A percentile compares a stretch with the other conserved stretches of the same genome.
Evolutionary conservation across 2,329 filamentous ascomycete genomes (phyloP).

Genomic region (Stachybotrys chlorohalonatus): DNA sequence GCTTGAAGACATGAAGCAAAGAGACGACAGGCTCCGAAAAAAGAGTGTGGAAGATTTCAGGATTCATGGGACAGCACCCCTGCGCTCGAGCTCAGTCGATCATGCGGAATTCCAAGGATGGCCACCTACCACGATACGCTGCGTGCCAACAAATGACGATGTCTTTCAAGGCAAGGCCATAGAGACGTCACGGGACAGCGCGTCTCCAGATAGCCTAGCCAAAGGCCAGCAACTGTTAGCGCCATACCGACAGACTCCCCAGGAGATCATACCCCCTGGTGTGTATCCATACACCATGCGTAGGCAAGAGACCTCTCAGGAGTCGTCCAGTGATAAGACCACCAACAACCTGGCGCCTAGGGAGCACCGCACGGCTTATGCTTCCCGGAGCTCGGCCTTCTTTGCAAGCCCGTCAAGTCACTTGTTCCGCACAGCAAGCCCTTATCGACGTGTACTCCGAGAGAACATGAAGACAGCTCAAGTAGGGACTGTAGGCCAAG

Average conservation of each 20-base stretch:
- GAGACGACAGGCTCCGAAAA: conserved; percentile 1
- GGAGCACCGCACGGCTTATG: conserved; percentile 16
- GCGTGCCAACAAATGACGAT: conserved; percentile 21
- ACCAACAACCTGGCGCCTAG: not conserved
- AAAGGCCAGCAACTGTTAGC: not conserved
- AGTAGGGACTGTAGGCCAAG: conserved; percentile 11
- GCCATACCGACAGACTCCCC: not conserved
- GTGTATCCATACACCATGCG: not conserved
- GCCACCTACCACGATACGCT: conserved; percentile 21
- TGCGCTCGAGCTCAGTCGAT: conserved; percentile 8
- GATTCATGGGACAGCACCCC: conserved; percentile 2
- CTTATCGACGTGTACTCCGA: conserved; percentile 43
- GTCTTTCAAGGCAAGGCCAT: conserved; percentile 15
- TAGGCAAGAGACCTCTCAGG: too few relatives aligned
- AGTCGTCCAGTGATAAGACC: not conserved
- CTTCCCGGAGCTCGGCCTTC: conserved; percentile 37
- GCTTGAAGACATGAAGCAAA: conserved; percentile 29
- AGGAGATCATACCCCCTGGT: not conserved
- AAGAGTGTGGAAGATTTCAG: conserved; percentile 1
- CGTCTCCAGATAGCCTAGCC: not conserved
- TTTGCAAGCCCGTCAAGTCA: conserved; percentile 42
- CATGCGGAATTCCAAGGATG: conserved; percentile 6
- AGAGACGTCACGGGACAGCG: not conserved
- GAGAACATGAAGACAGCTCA: conserved; percentile 32
- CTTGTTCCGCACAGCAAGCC: conserved; percentile 45